These are phyloP conservation scores for Leccinum pachyderme DNA, from an alignment of 1,284 basidiomycete species.

Conservation along the genomic window DNA sequence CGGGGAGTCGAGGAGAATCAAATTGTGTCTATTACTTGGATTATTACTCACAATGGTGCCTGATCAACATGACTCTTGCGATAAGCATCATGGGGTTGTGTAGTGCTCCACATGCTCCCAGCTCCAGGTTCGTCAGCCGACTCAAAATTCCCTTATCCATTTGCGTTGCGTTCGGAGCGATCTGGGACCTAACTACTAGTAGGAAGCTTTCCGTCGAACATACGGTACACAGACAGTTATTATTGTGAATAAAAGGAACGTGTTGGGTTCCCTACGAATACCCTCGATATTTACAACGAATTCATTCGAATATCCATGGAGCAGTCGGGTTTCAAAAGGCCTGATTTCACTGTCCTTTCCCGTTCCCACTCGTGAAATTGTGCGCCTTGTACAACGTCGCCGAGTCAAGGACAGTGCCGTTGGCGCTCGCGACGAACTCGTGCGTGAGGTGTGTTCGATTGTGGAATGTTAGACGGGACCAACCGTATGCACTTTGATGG, in stretches of 20 bases:
- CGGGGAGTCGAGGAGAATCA: background rate
- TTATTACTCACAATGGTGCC: conserved; percentile 1
- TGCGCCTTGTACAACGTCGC: conserved; percentile 32
- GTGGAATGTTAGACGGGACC: conserved; percentile 32
- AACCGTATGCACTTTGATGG: conserved; percentile 23
- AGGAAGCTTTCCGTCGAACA: background rate
- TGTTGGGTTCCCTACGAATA: background rate
- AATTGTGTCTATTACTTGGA: conserved; percentile 3
- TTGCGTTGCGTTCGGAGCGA: background rate
- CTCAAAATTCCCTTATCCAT: background rate
- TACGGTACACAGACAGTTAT: background rate
- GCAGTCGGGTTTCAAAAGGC: background rate
- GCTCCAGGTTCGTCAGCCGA: background rate
- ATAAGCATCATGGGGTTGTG: background rate
- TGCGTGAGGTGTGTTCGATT: conserved; percentile 31
- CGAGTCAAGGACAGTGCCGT: conserved; percentile 24
- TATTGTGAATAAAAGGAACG: background rate
- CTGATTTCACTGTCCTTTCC: background rate
- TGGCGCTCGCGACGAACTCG: conserved; percentile 30
- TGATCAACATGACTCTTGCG: background rate
- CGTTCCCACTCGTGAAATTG: conserved; percentile 4
- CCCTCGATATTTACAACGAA: background rate
- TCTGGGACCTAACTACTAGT: background rate
- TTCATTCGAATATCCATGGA: background rate
- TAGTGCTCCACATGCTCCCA: background rate